Base-by-base conservation (phyloP, 345 rosid genomes). In the Ceriops zippeliana region DNA sequence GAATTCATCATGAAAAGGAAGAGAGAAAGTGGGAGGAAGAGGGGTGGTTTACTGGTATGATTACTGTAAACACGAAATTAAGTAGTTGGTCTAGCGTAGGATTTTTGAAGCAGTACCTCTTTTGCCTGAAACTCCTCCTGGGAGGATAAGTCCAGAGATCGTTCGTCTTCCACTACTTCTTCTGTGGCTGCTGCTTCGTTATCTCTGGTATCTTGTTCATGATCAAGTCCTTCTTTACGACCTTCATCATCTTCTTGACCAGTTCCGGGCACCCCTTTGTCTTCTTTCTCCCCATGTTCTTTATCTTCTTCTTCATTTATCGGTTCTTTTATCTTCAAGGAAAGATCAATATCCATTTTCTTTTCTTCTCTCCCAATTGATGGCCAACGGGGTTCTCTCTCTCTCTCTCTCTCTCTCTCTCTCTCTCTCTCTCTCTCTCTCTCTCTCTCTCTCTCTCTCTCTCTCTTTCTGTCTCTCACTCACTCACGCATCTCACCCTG, bases 281-380 rank as follows among this genome's bases (percentile, higher is more conserved):
- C 56, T 38, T 63, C 56, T 28, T 53, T 9, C 20, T 3, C 70
- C 7, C 26, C 63, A 6, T 16, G 54, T n/a, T 51, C 34, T 22
- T 62, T 5, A 16, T 3, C 7, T 19, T 61, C 69, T 46, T 56
- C 53, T 22, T 58, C 63, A 52, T 65, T 63, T 64, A 69, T 67
- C 6, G 73, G 30, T 52, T 84, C 86, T n/a, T 11, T 42, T 42
- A 87, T 61, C 68, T 75, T 82, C 66, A 83, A 71, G 16, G 86
- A 82, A 1, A 87, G 83, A 79, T 82, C 85, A 52, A 74, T 77
- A 60, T 79, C 82, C 85, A 82, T 76, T 63, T 57, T 46, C 64
- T 52, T 46, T 16, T 67, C 37, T 52, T 62, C 58, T 63, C 24
- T 56, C 21, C 46, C 58, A 63, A 37, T 26, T 54, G 46, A 46